Evolutionary conservation across 2,329 filamentous ascomycete genomes (phyloP).

Genomic region (Epichloe coenophiala): DNA sequence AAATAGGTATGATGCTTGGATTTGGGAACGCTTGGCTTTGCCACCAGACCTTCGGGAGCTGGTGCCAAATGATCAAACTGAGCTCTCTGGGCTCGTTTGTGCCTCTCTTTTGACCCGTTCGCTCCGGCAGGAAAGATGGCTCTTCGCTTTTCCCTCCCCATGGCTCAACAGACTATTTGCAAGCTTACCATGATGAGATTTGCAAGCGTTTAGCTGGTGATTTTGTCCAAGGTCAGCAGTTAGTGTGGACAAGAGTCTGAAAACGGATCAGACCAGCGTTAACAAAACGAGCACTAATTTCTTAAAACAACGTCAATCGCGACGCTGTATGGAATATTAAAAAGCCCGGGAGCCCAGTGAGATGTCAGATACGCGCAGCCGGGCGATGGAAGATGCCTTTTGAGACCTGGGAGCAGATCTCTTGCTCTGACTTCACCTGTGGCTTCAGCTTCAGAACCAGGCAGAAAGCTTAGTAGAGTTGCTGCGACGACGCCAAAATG

Average conservation of each 20-base stretch:
- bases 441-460: background rate
- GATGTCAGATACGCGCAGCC: background rate
- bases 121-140: slow-evolving; percentile 11
- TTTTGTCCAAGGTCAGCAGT: background rate
- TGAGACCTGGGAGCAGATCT: background rate
- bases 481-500: background rate
- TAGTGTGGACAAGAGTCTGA: background rate
- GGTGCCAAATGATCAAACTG: slow-evolving; percentile 21
- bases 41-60: slow-evolving; percentile 21
- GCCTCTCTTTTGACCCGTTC: slow-evolving; percentile 24
- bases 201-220: background rate
- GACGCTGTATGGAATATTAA: background rate
- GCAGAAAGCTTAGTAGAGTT: background rate
- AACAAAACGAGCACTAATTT: background rate
- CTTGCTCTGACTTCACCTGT: background rate
- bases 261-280: background rate
- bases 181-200: slow-evolving; percentile 4
- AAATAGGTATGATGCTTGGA: slow-evolving; percentile 49
- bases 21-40: slow-evolving; percentile 27
- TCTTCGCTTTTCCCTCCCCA: slow-evolving; percentile 24
- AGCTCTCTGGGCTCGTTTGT: slow-evolving; percentile 19
- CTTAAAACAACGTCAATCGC: background rate
- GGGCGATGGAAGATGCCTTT: background rate
- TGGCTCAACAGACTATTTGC: slow-evolving; percentile 8
- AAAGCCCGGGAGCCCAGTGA: background rate